phyloP scores from a whole-genome alignment of 805 yeast genomes.

The Candida peoriensis region DNA sequence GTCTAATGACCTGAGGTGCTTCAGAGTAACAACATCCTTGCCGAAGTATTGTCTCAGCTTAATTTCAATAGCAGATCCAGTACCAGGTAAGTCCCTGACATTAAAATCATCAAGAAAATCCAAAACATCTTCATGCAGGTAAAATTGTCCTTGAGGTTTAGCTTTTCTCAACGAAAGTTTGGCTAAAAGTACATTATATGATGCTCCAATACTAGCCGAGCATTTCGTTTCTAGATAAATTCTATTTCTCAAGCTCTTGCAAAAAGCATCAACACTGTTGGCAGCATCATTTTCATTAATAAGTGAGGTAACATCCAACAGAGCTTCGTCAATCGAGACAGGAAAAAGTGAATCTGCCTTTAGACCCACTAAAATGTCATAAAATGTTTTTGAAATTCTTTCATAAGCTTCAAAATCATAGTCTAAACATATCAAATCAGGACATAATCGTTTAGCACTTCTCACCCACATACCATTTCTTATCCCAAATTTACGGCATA shows the following conservation, averaged over 20 bases:
- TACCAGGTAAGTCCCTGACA: conserved; percentile 52
- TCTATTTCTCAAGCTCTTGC: conserved; percentile 26
- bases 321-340: conserved; percentile 87
- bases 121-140: conserved; percentile 34
- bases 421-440: conserved; percentile 53
- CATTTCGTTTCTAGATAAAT: conserved; percentile 49
- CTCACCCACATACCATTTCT: conserved; percentile 88
- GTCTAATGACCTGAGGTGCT: conserved; percentile 33
- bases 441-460: conserved; percentile 61
- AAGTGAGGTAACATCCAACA: conserved; percentile 55
- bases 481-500: conserved; percentile 74
- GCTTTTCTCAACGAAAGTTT: conserved; percentile 68
- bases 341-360: conserved; percentile 47
- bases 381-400: conserved; percentile 55
- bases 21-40: not conserved
- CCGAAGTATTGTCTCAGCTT: conserved; percentile 24
- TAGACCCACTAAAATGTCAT: conserved; percentile 47
- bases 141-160: conserved; percentile 69
- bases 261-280: conserved; percentile 22
- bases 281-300: conserved; percentile 21
- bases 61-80: conserved; percentile 46
- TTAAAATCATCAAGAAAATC: conserved; percentile 23
- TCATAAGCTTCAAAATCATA: conserved; percentile 78
- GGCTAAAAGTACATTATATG: conserved; percentile 69
- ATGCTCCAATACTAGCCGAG: conserved; percentile 76